Percentiles rank a stretch among this genome's conserved stretches.
These are phyloP conservation scores for Paramecium caudatum DNA, from an alignment of 73 alveolate species.

Conservation along the genomic window DNA sequence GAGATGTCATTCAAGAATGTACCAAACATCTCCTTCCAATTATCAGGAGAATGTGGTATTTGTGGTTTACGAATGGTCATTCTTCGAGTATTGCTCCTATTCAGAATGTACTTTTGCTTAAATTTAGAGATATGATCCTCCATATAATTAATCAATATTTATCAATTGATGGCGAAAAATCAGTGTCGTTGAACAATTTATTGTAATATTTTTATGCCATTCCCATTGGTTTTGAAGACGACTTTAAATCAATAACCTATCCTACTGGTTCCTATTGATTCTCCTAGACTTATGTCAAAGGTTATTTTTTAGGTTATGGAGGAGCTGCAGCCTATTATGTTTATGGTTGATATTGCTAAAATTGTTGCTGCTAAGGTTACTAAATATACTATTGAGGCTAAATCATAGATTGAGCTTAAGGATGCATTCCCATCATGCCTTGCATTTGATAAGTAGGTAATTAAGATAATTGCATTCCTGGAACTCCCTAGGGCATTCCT, in stretches of 20 bases:
- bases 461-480: no score
- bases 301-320: background rate
- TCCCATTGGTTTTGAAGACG: background rate
- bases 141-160: no score
- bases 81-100: conserved; percentile 17
- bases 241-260: background rate
- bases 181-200: conserved; percentile 41
- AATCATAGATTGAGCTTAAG: conserved; percentile 18
- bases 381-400: background rate
- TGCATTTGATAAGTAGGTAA: no score
- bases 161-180: no score
- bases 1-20: background rate
- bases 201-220: conserved; percentile 20
- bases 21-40: conserved; percentile 54
- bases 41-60: conserved; percentile 14
- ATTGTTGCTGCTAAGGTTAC: background rate
- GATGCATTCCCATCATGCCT: no score
- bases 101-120: background rate
- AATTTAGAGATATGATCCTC: conserved; percentile 17
- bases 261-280: background rate
- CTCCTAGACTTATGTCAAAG: background rate
- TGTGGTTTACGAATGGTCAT: conserved; percentile 16
- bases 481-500: no score
- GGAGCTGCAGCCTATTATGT: background rate
- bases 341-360: background rate